Evolutionary conservation across 768 basidiomycete species (phyloP), one percentile per base, ranked within the genome.

Genomic region (Tulasnella sp.): DNA sequence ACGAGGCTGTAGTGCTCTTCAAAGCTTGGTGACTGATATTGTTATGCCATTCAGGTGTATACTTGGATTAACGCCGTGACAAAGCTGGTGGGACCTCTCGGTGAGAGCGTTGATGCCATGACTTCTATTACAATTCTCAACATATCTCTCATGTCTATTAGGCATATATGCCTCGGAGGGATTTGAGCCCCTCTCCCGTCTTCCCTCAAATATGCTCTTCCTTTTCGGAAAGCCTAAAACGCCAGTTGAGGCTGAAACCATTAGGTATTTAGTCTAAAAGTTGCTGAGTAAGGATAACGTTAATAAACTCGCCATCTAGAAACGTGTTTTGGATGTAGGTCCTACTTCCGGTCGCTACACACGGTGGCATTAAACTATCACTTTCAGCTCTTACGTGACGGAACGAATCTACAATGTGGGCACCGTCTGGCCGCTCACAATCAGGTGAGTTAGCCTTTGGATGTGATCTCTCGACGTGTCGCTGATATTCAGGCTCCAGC

Each of bases 271-370:
- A 2, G 22, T 24, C 7, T 44, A 0, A n/a, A n/a, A n/a, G 18
- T 31, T 37, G 11, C 16, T 28, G 9, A 8, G 14, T n/a, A 1
- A 31, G 40, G 22, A 40, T 31, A 11, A 46, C 16, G 2, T 72
- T 28, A 31, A 44, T 41, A 42, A 46, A 46, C 34, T 8, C 34
- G 8, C 22, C 11, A 16, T 40, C 28, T 80, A 80, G 79, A 41
- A 80, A 73, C 31, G 16, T 34, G 9, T 80, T 80, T 37, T 80
- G 79, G 79, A 24, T 74, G 79, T 80, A 40, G 0, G 79, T 78
- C 2, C 3, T 6, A n/a, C 16, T n/a, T 24, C 3, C 6, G 44
- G 1, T 37, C 9, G n/a, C 16, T 18, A 28, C 6, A 75, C 11
- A 24, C 1, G 1, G 8, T 74, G 41, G 44, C n/a, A 22, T 37